Base-by-base conservation (phyloP, 1,284 basidiomycete genomes). In the Austroboletus olivaceoglutinosus region DNA sequence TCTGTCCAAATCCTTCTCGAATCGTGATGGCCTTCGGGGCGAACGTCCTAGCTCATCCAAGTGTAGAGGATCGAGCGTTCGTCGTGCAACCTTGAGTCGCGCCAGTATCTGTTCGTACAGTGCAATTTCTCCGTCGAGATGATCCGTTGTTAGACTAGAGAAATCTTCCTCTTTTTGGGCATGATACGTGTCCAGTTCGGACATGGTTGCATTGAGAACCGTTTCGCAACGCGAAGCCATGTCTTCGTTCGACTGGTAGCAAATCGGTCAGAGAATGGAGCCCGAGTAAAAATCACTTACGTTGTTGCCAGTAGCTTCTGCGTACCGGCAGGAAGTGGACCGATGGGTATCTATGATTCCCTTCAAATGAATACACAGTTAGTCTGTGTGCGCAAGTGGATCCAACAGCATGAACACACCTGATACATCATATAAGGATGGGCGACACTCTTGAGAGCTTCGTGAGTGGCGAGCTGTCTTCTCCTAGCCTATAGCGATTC, bases 131-230 rank as follows among this genome's bases (percentile, higher is more conserved):
- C 81, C 82, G 57, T 91, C 87, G 15, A 91, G 76, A 60, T 90
- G 84, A 38, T 87, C 84, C 48, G 75, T 81, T 12, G 80, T 71
- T 15, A 90, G 59, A 3, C 61, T 68, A 18, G 73, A 68, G 56
- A 91, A 86, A 60, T 90, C 88, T 59, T 89, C 85, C 5, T 71
- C 63, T 63, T 90, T 90, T 64, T 89, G 85, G 0, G 73, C 69
- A 61, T 91, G 88, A 59, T 89, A 90, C 2, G 79, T 83, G 50
- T 91, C 86, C 76, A 93, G 84, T 71, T 93, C 91, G 4, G 90
- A 88, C 80, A 91, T 86, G 0, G 91, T 92, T 4, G 85, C 85
- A 65, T 93, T 93, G 22, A 94, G 70, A 8, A 93, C 89, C 0
- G 91, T 93, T 70, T 94, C 91, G 65, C 89, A 93, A 18, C 91